Evolutionary conservation across 441 rosid species (phyloP), one percentile per base, ranked within the genome.

Genomic region (Aquilaria agallochum): DNA sequence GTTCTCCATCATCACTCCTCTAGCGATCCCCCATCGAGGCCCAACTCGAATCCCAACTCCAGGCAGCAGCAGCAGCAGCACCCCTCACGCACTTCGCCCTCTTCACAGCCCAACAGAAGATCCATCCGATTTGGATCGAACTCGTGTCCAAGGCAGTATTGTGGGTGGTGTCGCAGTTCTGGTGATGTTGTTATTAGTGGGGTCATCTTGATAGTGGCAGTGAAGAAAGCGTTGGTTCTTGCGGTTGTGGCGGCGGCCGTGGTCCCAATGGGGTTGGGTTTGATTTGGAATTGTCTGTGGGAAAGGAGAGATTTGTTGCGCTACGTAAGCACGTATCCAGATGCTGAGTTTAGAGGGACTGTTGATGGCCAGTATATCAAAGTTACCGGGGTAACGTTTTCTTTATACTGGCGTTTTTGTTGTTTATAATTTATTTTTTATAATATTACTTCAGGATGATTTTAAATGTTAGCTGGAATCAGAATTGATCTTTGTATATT

Each of bases 301-400:
- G 82, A 87, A 67, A 84, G 84, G 75, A 86, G 67, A 71, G 88
- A 88, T 31, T 65, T 92, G 75, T 53, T 90, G 64, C 69, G 82
- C 73, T 92, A 73, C 76, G 74, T 90, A 63, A 70, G 61, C 62
- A 78, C 79, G 53, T 70, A 77, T 61, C 92, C 90, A 7, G 88
- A 90, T 75, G n/a, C n/a, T n/a, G n/a, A n/a, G n/a, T n/a, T n/a
- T n/a, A n/a, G n/a, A n/a, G n/a, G n/a, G n/a, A n/a, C 97, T 60
- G 61, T 78, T 58, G 96, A 92, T 77, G 97, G 98, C 20, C 97
- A 92, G 69, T 76, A 80, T 55, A 84, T 92, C 68, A 92, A 92
- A 78, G 90, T 92, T 58, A 88, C 98, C 49, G 98, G 98, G 89
- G 98, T 87, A 86, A 77, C 68, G 58, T 49, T 42, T 9, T 47